Percentiles rank a stretch among this genome's conserved stretches.
Conservation (phyloP, 768 basidiomycete genomes). For the Guyanaporus albipodus region DNA sequence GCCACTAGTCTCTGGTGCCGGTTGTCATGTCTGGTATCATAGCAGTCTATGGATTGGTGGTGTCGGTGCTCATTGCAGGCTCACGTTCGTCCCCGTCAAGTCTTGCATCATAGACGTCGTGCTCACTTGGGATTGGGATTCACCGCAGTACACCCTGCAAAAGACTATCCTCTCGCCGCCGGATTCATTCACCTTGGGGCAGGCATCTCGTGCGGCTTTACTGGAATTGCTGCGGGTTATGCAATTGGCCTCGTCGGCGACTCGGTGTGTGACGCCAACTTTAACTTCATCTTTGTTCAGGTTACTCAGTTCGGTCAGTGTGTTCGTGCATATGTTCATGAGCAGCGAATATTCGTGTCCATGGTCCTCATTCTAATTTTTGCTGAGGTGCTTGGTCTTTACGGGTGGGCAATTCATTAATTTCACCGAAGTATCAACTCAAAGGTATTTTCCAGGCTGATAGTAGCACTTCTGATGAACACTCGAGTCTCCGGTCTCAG, state of each 20-base stretch:
- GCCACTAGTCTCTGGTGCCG: constrained; percentile 78
- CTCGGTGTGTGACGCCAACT: constrained; percentile 53
- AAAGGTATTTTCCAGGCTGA: constrained; percentile 47
- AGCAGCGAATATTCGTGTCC: constrained; percentile 86
- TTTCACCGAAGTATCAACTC: neutral
- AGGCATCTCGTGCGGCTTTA: constrained; percentile 85
- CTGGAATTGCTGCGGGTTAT: constrained; percentile 90
- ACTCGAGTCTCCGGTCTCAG: constrained; percentile 53
- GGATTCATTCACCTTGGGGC: constrained; percentile 93
- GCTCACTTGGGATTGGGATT: constrained; percentile 16
- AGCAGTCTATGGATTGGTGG: constrained; percentile 95
- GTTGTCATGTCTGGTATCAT: constrained; percentile 99
- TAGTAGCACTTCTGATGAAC: constrained; percentile 92
- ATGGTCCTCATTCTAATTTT: constrained; percentile 98
- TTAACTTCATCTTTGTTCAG: neutral
- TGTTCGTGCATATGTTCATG: constrained; percentile 86
- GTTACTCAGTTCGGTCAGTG: constrained; percentile 46
- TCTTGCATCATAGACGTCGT: neutral
- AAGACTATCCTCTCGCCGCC: constrained; percentile 75
- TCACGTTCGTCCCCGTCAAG: constrained; percentile 37
- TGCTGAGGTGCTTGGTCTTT: constrained; percentile 85
- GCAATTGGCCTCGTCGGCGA: constrained; percentile 95
- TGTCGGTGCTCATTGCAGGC: constrained; percentile 88
- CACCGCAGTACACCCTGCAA: constrained; percentile 52
- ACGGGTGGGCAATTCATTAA: constrained; percentile 51